Conservation (phyloP, 2,329 filamentous ascomycete species). For the Penicillium brevicompactum region DNA sequence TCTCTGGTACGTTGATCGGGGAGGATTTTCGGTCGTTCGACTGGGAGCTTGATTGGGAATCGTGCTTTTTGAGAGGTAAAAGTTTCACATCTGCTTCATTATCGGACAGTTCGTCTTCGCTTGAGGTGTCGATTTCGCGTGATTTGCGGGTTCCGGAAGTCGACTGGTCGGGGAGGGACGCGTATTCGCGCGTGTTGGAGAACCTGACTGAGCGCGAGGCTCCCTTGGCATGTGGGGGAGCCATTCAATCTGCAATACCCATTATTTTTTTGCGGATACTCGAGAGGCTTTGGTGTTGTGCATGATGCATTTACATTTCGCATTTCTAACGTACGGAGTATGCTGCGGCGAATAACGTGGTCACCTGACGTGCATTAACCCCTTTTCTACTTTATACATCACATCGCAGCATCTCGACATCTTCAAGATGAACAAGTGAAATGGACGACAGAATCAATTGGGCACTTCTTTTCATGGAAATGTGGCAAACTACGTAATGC, state of each 20-base stretch:
- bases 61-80: slow-evolving; percentile 7
- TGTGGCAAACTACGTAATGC: too few species aligned
- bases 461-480: too few species aligned
- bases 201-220: neutral
- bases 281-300: neutral
- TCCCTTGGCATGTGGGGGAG: slow-evolving; percentile 2
- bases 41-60: slow-evolving; percentile 4
- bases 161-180: slow-evolving; percentile 1
- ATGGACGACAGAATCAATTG: too few species aligned
- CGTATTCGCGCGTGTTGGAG: slow-evolving; percentile 2
- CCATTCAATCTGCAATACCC: slow-evolving; percentile 5
- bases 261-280: slow-evolving; percentile 1
- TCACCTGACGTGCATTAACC: slow-evolving; percentile 7
- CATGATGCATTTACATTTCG: neutral
- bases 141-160: neutral
- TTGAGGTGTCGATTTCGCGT: slow-evolving; percentile 1
- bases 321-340: neutral
- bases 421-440: too few species aligned
- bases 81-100: slow-evolving; percentile 19
- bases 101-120: slow-evolving; percentile 12
- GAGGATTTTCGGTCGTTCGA: neutral
- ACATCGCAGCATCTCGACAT: neutral
- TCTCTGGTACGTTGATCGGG: slow-evolving; percentile 2
- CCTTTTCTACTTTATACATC: neutral
- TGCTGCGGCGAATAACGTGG: neutral